These are phyloP conservation scores for Xerocomellus chrysenteron DNA, from an alignment of 768 basidiomycete species.

Conservation along the genomic window DNA sequence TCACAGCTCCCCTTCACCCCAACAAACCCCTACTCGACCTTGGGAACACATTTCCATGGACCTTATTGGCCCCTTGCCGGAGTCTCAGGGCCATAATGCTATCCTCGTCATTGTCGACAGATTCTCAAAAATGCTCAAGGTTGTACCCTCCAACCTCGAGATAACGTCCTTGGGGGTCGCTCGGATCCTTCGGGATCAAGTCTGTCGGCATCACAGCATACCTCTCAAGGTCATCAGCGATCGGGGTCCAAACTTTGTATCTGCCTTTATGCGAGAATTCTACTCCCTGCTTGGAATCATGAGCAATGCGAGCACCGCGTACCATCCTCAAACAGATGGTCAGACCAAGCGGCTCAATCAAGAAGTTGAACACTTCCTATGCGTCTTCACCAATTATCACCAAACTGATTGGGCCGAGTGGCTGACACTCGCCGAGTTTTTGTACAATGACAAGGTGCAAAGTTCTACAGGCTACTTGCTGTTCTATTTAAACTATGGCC, in stretches of 20 bases:
- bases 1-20: conserved; percentile 12
- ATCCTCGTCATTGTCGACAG: conserved; percentile 12
- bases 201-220: conserved; percentile 28
- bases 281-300: conserved; percentile 35
- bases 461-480: conserved; percentile 31
- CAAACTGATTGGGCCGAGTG: conserved; percentile 37
- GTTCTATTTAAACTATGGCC: conserved; percentile 7
- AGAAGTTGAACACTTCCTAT: conserved; percentile 39
- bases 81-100: conserved; percentile 5
- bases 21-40: background rate
- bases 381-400: conserved; percentile 31
- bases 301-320: conserved; percentile 37
- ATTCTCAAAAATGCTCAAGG: conserved; percentile 12
- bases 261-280: conserved; percentile 28
- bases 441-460: conserved; percentile 34
- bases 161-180: conserved; percentile 22
- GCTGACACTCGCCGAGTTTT: conserved; percentile 34
- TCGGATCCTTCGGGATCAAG: conserved; percentile 12
- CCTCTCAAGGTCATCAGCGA: conserved; percentile 30
- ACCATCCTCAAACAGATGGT: conserved; percentile 44
- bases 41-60: conserved; percentile 8
- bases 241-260: background rate
- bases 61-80: conserved; percentile 7
- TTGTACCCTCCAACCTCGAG: conserved; percentile 17
- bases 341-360: conserved; percentile 43